Conservation (phyloP, 1,284 basidiomycete genomes). For the Ganoderma boninense region DNA sequence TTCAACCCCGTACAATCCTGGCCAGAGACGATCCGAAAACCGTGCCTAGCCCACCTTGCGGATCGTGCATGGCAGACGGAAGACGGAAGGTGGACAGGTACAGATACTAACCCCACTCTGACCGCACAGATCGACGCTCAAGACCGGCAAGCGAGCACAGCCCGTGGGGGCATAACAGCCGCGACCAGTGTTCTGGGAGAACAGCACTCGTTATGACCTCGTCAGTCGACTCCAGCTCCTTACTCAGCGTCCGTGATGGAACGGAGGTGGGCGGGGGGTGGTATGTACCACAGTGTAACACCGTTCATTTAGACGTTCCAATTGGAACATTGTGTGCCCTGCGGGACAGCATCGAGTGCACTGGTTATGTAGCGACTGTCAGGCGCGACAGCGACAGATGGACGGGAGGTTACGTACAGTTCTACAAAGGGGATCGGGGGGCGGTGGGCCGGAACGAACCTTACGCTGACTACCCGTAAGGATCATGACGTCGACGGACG, state of each 20-base stretch:
- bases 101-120: background rate
- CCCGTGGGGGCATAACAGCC: background rate
- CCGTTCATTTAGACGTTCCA: slow-evolving; percentile 1
- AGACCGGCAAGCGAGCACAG: background rate
- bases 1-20: background rate
- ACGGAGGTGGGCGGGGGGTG: background rate
- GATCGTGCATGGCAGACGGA: background rate
- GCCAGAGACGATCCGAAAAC: background rate
- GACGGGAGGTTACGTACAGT: slow-evolving; percentile 1
- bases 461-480: background rate
- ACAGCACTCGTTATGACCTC: background rate
- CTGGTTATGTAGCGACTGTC: background rate
- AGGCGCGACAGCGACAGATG: background rate
- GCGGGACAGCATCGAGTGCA: background rate
- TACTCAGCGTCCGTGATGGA: background rate
- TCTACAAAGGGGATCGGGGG: background rate
- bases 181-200: background rate
- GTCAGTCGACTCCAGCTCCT: background rate
- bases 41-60: background rate
- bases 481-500: background rate
- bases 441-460: background rate
- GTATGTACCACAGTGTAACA: slow-evolving; percentile 8
- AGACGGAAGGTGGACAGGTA: background rate
- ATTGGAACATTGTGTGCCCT: background rate
- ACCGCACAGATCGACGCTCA: background rate